Evolutionary conservation across 2,329 filamentous ascomycete species (phyloP).

Genomic region (Golovinomyces cichoracearum): DNA sequence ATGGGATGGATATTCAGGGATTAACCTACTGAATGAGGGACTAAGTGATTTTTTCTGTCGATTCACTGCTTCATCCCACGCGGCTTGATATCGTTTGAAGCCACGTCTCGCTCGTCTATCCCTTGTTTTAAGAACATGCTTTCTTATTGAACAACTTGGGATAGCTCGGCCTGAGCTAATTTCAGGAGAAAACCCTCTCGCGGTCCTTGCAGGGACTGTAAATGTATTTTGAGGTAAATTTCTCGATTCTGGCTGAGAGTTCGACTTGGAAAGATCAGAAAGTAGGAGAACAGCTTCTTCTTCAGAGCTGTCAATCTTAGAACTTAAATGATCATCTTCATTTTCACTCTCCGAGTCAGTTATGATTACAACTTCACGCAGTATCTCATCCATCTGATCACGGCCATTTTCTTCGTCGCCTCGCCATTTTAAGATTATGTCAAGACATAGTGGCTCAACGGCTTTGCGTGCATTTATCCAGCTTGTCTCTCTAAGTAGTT

Average conservation of each 20-base stretch:
- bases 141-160: neutral
- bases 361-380: constrained; percentile 39
- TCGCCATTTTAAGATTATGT: constrained; percentile 44
- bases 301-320: constrained; percentile 3
- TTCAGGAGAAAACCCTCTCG: neutral
- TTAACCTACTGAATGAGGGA: neutral
- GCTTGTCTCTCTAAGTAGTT: constrained; percentile 29
- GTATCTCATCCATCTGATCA: constrained; percentile 39
- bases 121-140: neutral
- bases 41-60: constrained; percentile 5
- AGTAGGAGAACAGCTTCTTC: constrained; percentile 11
- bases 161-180: neutral
- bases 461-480: constrained; percentile 34
- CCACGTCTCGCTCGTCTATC: constrained; percentile 11
- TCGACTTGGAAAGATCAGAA: constrained; percentile 5
- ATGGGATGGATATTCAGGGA: neutral
- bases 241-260: constrained; percentile 4
- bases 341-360: constrained; percentile 15
- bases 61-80: constrained; percentile 14
- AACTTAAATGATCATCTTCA: constrained; percentile 3
- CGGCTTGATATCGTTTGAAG: constrained; percentile 15
- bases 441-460: constrained; percentile 34
- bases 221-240: constrained; percentile 4
- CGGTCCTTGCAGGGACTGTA: neutral
- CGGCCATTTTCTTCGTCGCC: constrained; percentile 43